Evolutionary conservation across 2,329 filamentous ascomycete species (phyloP), one percentile per base, ranked within the genome.

Genomic region (Scytalidium lignicola): DNA sequence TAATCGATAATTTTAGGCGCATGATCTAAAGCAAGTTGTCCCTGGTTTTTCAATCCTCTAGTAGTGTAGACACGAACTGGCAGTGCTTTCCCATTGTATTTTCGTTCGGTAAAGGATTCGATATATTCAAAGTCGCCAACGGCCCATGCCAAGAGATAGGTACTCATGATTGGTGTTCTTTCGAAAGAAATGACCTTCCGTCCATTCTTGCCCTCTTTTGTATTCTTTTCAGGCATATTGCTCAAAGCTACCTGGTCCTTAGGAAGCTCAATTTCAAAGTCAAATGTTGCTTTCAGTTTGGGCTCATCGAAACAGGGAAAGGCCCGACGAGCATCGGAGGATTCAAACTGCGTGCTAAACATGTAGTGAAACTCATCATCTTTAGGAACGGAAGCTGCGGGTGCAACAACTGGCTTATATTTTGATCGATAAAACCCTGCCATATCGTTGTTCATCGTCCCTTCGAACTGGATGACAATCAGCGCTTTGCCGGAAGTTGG

Each of bases 291-390:
- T 73, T 99, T 99, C 56, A 97, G 79, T 63, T 95, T 96, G 40
- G 93, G 93, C 73, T 99, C 93, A 65, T 99, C 93, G 64, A 97
- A 97, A 73, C 93, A 99, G 43, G 93, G 93, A 71, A 99, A 96
- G 8, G 93, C 92, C 58, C 91, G 80, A 56, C 93, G 86, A 53
- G 93, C 93, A 70, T 99, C 93, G 63, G 90, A 96, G 42, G 91
- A 86, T 74, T 99, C 93, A 65, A 99, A 99, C 67, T 99, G 93
- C 44, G 93, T 99, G 74, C 89, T 95, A 69, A 96, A 75, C 88
- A 92, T 91, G 65, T 80, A 79, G 67, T 82, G 79, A 64, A 76
- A 80, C 60, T 83, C 76, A 43, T 76, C 75, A 55, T 85, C 90
- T 63, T 78, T 86, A 22, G 90, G 88, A 1, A 95, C 90, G 12